Evolutionary conservation across 352 stramenopile genomes (phyloP), one percentile per base, ranked within the genome.

Genomic region (Plasmopara viticola): DNA sequence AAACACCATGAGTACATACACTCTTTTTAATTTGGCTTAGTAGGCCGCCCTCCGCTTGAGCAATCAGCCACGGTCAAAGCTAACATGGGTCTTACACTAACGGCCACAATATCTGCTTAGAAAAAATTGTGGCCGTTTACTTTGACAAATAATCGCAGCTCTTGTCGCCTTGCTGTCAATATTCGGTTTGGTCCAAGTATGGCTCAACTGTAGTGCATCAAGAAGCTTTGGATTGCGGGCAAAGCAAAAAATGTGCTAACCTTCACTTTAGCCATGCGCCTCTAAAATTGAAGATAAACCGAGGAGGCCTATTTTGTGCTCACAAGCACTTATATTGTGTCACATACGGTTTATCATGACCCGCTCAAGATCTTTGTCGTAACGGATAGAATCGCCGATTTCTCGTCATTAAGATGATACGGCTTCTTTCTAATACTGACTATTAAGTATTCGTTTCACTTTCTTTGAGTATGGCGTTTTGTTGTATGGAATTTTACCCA

Each of bases 321-420:
- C n/a, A n/a, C n/a, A 0, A 20, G 8, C 5, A 48, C 34, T 33
- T 29, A 56, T 10, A 42, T 56, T 20, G 44, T 48, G 31, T 28
- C 49, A n/a, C 39, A 20, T 31, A 56, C 38, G 2, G 30, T 48
- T 2, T 48, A 48, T n/a, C 49, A 48, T 12, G 39, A 48, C 29
- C 49, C 49, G 2, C 15, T 43, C n/a, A 56, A 56, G 34, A 25
- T 25, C 17, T 52, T 10, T 20, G 46, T 52, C 6, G 2, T 52
- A 13, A 52, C 9, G 6, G 10, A 17, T 17, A n/a, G 3, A 5
- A 3, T 5, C 1, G 31, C 46, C 6, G n/a, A 34, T 20, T 52
- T 44, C 46, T 52, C 34, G 42, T 20, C 33, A 44, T 35, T 17
- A 20, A 44, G 4, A 44, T 12, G 9, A 52, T 52, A 9, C 46